Conservation (phyloP, 2,329 filamentous ascomycete species). For the Aspergillus puulaauensis region DNA sequence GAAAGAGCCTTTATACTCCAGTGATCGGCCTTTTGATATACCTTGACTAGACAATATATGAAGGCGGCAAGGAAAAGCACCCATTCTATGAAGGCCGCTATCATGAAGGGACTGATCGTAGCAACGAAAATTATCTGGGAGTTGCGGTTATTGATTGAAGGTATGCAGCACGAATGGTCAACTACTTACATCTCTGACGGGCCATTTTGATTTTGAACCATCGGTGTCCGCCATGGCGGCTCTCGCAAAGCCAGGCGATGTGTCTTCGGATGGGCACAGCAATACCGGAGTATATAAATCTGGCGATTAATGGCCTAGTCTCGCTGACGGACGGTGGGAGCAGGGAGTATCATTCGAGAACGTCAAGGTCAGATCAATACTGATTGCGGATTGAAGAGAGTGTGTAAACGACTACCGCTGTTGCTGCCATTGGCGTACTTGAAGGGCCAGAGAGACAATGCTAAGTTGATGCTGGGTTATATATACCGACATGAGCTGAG, state of each 20-base stretch:
- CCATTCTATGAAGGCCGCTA: slow-evolving; percentile 88
- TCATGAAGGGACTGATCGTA: slow-evolving; percentile 77
- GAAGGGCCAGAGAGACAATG: neutral
- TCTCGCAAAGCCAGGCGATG: neutral
- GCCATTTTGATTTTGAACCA: slow-evolving; percentile 26
- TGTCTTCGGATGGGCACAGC: neutral
- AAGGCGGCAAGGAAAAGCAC: slow-evolving; percentile 94
- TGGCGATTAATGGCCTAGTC: neutral
- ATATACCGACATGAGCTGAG: neutral
- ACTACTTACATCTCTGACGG: slow-evolving; percentile 38
- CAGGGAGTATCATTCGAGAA: neutral
- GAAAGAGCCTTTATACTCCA: slow-evolving; percentile 79
- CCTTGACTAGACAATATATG: slow-evolving; percentile 84
- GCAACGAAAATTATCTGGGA: slow-evolving; percentile 77
- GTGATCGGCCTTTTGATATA: slow-evolving; percentile 84
- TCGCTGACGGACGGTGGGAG: neutral
- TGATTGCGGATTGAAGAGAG: neutral
- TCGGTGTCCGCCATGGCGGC: slow-evolving; percentile 2
- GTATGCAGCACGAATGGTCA: neutral
- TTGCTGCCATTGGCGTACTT: neutral
- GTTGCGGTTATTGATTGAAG: neutral
- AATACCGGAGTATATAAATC: neutral
- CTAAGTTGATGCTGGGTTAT: neutral
- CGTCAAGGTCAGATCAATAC: neutral
- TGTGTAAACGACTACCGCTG: neutral